Percentiles rank a stretch among this genome's conserved stretches.
Evolutionary conservation across 2,329 filamentous ascomycete species (phyloP).

Genomic region (Colletotrichum cereale): DNA sequence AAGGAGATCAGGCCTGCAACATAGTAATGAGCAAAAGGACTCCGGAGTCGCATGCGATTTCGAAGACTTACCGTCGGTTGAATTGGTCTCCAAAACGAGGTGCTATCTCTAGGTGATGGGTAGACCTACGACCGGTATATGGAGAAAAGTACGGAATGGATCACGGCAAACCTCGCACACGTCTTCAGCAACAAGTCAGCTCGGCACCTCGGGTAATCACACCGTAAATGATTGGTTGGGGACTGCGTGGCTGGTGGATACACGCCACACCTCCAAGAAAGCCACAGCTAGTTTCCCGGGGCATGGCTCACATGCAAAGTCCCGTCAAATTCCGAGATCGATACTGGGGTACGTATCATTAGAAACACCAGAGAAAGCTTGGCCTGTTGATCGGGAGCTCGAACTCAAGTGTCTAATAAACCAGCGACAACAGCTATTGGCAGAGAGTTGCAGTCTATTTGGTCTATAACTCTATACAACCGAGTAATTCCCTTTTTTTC

Average conservation of each 20-base stretch:
- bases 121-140: slow-evolving; percentile 26
- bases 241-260: neutral
- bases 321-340: slow-evolving; percentile 36
- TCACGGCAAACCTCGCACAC: slow-evolving; percentile 24
- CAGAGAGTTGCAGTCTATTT: neutral
- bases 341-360: slow-evolving; percentile 35
- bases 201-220: slow-evolving; percentile 28
- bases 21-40: neutral
- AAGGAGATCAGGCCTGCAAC: slow-evolving; percentile 20
- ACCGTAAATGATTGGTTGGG: neutral
- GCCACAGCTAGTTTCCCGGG: slow-evolving; percentile 8
- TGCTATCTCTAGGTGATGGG: slow-evolving; percentile 33
- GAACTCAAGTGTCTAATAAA: neutral
- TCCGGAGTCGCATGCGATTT: neutral
- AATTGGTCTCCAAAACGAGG: slow-evolving; percentile 34
- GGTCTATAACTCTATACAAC: neutral
- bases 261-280: neutral
- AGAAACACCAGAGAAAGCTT: slow-evolving; percentile 34
- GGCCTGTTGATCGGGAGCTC: slow-evolving; percentile 4
- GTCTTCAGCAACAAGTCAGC: slow-evolving; percentile 14
- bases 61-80: slow-evolving; percentile 23
- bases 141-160: slow-evolving; percentile 12
- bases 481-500: neutral
- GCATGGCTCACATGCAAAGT: slow-evolving; percentile 16
- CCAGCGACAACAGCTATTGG: neutral